Base-by-base conservation (phyloP, 192 early-diverging fungal species). In the Thoreauomyces humboldtii region DNA sequence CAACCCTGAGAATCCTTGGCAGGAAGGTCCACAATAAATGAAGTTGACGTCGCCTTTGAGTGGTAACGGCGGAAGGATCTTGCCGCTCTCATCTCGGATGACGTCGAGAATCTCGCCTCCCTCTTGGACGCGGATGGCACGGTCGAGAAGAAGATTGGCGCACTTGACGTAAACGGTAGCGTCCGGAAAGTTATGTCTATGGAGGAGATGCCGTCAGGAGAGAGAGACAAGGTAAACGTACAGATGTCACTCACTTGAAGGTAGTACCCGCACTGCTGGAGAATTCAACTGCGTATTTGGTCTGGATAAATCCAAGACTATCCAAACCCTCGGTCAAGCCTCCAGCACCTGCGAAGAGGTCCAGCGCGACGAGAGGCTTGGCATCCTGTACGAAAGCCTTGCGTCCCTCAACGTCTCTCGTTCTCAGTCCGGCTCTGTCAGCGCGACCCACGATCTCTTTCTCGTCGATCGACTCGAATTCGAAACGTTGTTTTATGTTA, bases 1-100 rank as follows among this genome's bases (percentile, higher is more conserved):
- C 56, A 84, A 65, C 3, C 79, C 67, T 35, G 80, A 85, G 59
- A 87, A 88, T 25, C 88, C 88, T 58, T 89, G 87, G 73, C 88
- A 89, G 2, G 87, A 85, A 17, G 88, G 88, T 0, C 88, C 88
- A 59, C 88, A 86, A 60, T 88, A 89, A 32, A 89, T 86, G 69
- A 89, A 82, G 61, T 87, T 84, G 9, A 88, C 82, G 33, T 81
- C 76, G 32, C 77, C 87, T 0, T 83, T 82, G 15, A 63, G 63
- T 4, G 87, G 87, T 82, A 89, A 84, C 0, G 75, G 73, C 21
- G 73, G 55, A 24, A 84, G 52, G 14, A 54, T 50, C 27, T 63
- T 59, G 15, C 70, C 74, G 2, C 19, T 19, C 5, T 57, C 12
- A 38, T 81, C 77, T 33, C 73, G 74, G 43, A 71, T 41, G 3